Percentiles rank a stretch among this genome's conserved stretches.
These are phyloP conservation scores for Stemphylium lycopersici DNA, from an alignment of 2,329 filamentous ascomycete genomes.

Conservation along the genomic window DNA sequence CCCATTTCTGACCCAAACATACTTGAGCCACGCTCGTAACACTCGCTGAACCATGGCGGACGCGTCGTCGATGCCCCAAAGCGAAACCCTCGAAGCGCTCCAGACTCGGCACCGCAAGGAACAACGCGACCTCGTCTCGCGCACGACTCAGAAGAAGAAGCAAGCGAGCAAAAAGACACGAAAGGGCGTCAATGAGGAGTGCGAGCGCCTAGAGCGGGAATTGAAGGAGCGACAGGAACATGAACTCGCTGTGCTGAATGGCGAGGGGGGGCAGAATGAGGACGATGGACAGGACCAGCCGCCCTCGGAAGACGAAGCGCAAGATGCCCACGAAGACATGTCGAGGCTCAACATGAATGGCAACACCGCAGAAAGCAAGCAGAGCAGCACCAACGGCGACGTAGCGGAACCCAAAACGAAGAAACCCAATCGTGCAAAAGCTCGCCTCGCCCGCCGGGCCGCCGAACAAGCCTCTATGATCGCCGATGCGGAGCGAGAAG, in stretches of 20 bases:
- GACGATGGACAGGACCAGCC: slow-evolving; percentile 10
- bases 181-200: slow-evolving; percentile 66
- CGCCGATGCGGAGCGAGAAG: slow-evolving; percentile 74
- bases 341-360: slow-evolving; percentile 13
- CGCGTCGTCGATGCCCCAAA: neutral
- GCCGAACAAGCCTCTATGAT: slow-evolving; percentile 79
- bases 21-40: neutral
- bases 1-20: neutral
- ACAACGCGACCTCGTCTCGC: slow-evolving; percentile 81
- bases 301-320: slow-evolving; percentile 12
- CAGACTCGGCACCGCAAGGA: slow-evolving; percentile 86
- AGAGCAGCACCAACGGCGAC: slow-evolving; percentile 8
- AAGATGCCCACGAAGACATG: slow-evolving; percentile 20
- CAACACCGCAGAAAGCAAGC: neutral
- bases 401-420: slow-evolving; percentile 50
- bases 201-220: slow-evolving; percentile 63
- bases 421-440: slow-evolving; percentile 91
- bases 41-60: slow-evolving; percentile 14
- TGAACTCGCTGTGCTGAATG: slow-evolving; percentile 55
- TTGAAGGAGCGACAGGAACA: slow-evolving; percentile 60
- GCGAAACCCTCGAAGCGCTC: slow-evolving; percentile 71
- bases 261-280: slow-evolving; percentile 21
- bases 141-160: slow-evolving; percentile 95
- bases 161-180: slow-evolving; percentile 83
- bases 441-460: slow-evolving; percentile 84